phyloP scores from a whole-genome alignment of 2,329 filamentous ascomycete genomes.

The Thielaviopsis musarum region DNA sequence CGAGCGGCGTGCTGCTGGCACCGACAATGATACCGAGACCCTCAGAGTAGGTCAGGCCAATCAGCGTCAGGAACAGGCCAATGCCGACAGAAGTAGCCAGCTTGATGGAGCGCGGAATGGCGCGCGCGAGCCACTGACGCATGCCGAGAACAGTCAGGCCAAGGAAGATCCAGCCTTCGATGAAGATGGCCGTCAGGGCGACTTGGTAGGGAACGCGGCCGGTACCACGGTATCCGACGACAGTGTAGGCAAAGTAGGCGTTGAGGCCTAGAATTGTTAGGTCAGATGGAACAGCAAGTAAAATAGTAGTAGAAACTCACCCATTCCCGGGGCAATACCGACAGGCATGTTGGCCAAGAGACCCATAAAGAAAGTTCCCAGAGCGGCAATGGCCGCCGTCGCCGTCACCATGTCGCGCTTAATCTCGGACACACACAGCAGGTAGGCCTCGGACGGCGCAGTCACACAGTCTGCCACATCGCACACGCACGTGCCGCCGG shows the following conservation, averaged over 20 bases:
- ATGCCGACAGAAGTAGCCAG: conserved; percentile 75
- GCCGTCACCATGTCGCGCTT: conserved; percentile 70
- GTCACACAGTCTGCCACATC: conserved; percentile 10
- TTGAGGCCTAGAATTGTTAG: conserved; percentile 39
- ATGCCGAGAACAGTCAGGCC: conserved; percentile 63
- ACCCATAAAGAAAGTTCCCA: conserved; percentile 73
- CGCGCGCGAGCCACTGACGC: conserved; percentile 74
- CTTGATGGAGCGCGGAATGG: conserved; percentile 72
- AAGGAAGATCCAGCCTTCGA: conserved; percentile 76
- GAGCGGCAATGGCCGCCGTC: conserved; percentile 64
- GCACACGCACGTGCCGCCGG: conserved; percentile 63
- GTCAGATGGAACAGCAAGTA: neutral
- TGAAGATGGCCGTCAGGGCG: conserved; percentile 72
- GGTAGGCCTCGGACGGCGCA: conserved; percentile 29
- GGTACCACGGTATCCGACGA: conserved; percentile 57
- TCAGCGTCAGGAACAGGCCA: conserved; percentile 63
- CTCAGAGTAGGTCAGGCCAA: conserved; percentile 62
- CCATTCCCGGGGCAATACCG: conserved; percentile 24
- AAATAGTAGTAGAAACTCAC: conserved; percentile 14
- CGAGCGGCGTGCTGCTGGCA: conserved; percentile 47
- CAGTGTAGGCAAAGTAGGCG: conserved; percentile 67
- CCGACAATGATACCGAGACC: conserved; percentile 69
- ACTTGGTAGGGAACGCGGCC: conserved; percentile 58
- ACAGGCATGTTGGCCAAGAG: conserved; percentile 57
- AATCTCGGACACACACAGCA: conserved; percentile 44